phyloP scores from a whole-genome alignment of 2,329 filamentous ascomycete species.

The Arthrobotrys megalospora region DNA sequence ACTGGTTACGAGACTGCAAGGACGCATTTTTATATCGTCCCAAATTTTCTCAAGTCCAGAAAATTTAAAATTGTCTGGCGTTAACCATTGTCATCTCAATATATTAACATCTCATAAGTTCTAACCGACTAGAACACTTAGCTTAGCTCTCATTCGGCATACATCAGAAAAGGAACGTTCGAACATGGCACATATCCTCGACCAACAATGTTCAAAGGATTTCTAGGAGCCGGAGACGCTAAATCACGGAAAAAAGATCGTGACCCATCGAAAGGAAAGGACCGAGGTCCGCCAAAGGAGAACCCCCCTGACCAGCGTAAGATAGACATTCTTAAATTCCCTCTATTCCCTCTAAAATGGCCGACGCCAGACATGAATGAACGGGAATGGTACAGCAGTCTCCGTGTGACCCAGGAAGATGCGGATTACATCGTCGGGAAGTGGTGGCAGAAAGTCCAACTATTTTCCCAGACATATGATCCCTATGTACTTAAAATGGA shows the following conservation, averaged over 20 bases:
- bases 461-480: not conserved
- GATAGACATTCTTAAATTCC: conserved; percentile 20
- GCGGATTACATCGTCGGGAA: not conserved
- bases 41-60: too few species aligned
- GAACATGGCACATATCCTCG: too few species aligned
- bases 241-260: not conserved
- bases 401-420: not conserved
- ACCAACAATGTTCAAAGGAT: not conserved
- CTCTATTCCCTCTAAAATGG: not conserved
- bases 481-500: conserved; percentile 1
- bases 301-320: not conserved
- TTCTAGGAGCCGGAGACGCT: not conserved
- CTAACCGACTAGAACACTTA: too few species aligned
- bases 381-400: not conserved
- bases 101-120: too few species aligned
- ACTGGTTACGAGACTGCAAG: too few species aligned
- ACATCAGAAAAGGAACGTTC: too few species aligned
- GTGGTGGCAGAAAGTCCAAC: conserved; percentile 8
- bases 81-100: too few species aligned
- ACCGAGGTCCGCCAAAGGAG: not conserved
- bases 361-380: not conserved
- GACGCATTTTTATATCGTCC: too few species aligned
- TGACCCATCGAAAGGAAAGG: not conserved
- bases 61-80: too few species aligned
- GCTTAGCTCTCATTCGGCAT: too few species aligned